A percentile compares a stretch with the other conserved stretches of the same genome.
Conservation (phyloP, 2,329 filamentous ascomycete genomes). For the Stachybotrys echinatus region DNA sequence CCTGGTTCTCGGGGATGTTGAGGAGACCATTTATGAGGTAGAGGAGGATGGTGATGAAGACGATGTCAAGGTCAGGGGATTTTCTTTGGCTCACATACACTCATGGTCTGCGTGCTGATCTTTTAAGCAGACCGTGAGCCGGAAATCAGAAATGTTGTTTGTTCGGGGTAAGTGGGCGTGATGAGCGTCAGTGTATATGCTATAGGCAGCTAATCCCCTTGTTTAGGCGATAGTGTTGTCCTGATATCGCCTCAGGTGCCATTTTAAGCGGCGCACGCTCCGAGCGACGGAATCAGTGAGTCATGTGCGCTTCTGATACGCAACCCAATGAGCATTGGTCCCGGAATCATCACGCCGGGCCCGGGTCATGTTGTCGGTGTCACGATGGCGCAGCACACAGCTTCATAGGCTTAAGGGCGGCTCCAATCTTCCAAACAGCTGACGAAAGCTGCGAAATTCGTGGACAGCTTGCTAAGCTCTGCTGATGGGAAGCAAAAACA, state of each 20-base stretch:
- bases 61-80: slow-evolving; percentile 58
- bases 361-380: no score
- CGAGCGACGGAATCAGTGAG: not conserved
- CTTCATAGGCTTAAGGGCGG: no score
- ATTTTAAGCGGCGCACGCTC: slow-evolving; percentile 23
- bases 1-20: slow-evolving; percentile 88
- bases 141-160: slow-evolving; percentile 98
- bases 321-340: not conserved
- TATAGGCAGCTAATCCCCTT: slow-evolving; percentile 13
- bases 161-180: slow-evolving; percentile 75
- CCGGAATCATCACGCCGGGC: no score
- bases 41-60: slow-evolving; percentile 90
- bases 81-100: not conserved
- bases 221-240: slow-evolving; percentile 64
- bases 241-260: slow-evolving; percentile 60
- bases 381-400: no score
- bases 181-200: not conserved
- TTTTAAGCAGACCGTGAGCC: slow-evolving; percentile 72
- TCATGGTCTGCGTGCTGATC: no score
- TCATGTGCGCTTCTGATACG: not conserved
- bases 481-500: no score
- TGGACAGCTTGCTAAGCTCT: no score
- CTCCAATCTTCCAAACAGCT: no score
- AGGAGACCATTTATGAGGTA: slow-evolving; percentile 92
- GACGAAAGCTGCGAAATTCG: no score